Evolutionary conservation across 257 asterid genomes (phyloP), one percentile per base, ranked within the genome.

Genomic region (Fraxinus pennsylvanica): DNA sequence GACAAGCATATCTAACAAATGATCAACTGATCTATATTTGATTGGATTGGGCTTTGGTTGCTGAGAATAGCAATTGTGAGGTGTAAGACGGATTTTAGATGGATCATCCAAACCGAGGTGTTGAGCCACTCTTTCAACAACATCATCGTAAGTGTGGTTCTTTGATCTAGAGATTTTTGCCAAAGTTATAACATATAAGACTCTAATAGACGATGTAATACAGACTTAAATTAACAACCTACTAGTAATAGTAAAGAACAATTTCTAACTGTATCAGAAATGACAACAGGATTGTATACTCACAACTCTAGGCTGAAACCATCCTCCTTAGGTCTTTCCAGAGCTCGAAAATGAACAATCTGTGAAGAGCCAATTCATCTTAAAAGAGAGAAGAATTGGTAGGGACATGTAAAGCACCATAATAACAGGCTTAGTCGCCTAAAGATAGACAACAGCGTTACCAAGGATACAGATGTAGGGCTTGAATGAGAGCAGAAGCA

Each of bases 11-110:
- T 93, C 97, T 85, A 88, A 73, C 88, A 96, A 88, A 77, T 88
- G 92, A 76, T 93, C 97, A 78, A 96, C 97, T 73, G 97, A 87
- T 84, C 97, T 89, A 75, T 91, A 96, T 85, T 92, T 94, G 75
- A 96, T 90, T 0, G 91, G 96, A 82, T 87, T 90, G 68, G 98
- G 98, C 86, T 96, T 96, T 10, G 99, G 99, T 85, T 92, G 99
- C 88, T 93, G 98, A 29, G 99, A 93, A 76, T 96, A 92, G 86
- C 99, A 96, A 83, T 96, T 96, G 88, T 96, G 99, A 79, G 98
- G 92, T 82, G 99, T 96, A 80, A 96, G 97, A 80, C 99, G 89
- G 73, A 96, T 91, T 86, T 96, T 96, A 6, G 98, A 92, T 75
- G 97, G 92, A 81, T 96, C 98, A 35, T 92, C 95, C 89, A 96